These are phyloP conservation scores for Plasmodium adleri DNA, from an alignment of 169 alveolate species.

Conservation along the genomic window DNA sequence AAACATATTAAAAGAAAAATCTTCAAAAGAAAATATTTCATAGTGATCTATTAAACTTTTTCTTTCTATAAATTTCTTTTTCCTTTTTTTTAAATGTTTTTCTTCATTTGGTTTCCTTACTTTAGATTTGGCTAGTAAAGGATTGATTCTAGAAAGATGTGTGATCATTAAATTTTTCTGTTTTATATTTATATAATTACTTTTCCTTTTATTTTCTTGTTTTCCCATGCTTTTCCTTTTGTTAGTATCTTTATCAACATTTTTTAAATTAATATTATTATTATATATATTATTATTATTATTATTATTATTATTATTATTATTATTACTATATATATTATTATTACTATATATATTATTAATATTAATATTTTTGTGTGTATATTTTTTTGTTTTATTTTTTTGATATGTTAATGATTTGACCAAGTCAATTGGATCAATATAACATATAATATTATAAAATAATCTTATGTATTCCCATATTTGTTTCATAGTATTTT, in stretches of 20 bases:
- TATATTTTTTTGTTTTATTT: background rate
- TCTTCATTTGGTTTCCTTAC: conserved; percentile 75
- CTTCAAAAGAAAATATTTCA: conserved; percentile 58
- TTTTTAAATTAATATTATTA: background rate
- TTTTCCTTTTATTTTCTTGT: background rate
- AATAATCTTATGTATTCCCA: conserved; percentile 67
- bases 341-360: background rate
- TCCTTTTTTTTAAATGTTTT: conserved; percentile 62
- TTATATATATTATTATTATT: background rate
- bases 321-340: background rate
- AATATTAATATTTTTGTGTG: background rate
- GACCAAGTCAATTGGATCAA: conserved; percentile 71
- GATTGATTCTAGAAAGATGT: conserved; percentile 67
- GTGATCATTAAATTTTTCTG: conserved; percentile 46
- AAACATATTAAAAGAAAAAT: conserved; percentile 56
- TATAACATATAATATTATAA: conserved; percentile 57
- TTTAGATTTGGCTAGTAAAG: conserved; percentile 43
- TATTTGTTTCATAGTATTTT: conserved; percentile 58
- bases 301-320: background rate
- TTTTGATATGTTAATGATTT: conserved; percentile 45
- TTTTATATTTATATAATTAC: conserved; percentile 16
- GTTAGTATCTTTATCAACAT: background rate
- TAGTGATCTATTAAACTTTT: conserved; percentile 59
- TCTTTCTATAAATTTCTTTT: conserved; percentile 51
- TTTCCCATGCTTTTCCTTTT: background rate